Conservation (phyloP, 805 yeast species). For the Wickerhamomyces canadensis region DNA sequence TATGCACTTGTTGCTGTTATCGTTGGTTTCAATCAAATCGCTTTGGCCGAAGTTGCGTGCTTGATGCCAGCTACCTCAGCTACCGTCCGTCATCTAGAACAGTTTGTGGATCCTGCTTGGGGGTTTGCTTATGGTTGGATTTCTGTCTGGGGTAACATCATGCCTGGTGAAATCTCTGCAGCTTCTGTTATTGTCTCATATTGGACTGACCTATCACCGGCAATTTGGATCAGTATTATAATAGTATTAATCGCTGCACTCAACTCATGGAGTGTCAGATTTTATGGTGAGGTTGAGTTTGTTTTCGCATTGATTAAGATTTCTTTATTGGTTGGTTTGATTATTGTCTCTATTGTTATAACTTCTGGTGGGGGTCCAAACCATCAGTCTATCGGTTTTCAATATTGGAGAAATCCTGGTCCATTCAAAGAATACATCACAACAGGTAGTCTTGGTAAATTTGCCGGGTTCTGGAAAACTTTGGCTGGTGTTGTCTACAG, state of each 20-base stretch:
- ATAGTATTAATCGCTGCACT: conserved; percentile 29
- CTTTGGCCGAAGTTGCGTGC: conserved; percentile 33
- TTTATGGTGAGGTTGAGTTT: conserved; percentile 48
- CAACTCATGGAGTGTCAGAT: conserved; percentile 32
- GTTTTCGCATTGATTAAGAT: conserved; percentile 58
- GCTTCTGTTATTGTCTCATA: conserved; percentile 41
- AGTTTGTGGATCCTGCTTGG: conserved; percentile 37
- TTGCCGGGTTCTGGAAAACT: conserved; percentile 56
- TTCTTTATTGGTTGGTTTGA: conserved; percentile 53
- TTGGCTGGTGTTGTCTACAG: conserved; percentile 57
- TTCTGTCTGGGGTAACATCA: conserved; percentile 33
- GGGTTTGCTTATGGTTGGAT: conserved; percentile 45
- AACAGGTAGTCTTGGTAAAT: conserved; percentile 43
- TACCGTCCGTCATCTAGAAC: conserved; percentile 31
- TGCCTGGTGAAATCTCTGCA: conserved; percentile 41
- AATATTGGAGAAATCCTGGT: conserved; percentile 29
- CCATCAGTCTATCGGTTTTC: conserved; percentile 29
- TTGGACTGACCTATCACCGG: conserved; percentile 41
- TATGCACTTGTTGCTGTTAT: conserved; percentile 30
- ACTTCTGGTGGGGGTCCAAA: conserved; percentile 61
- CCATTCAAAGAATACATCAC: conserved; percentile 26
- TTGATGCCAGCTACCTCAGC: conserved; percentile 35
- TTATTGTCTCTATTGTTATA: conserved; percentile 46
- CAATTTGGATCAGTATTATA: conserved; percentile 40
- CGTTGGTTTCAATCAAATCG: conserved; percentile 34